Evolutionary conservation across 2,329 filamentous ascomycete genomes (phyloP).

Genomic region (Aureobasidium sp.): DNA sequence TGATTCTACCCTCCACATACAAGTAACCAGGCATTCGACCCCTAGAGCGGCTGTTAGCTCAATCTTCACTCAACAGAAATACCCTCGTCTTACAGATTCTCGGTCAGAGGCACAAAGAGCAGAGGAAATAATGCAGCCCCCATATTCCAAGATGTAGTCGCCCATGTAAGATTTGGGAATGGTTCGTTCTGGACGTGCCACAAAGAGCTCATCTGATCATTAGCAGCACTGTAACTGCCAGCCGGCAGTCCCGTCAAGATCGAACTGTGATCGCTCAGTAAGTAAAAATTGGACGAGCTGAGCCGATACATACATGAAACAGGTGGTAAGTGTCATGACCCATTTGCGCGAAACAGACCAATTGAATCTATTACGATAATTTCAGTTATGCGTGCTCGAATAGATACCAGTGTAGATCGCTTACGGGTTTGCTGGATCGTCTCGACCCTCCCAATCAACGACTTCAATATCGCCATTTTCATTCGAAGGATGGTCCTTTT

Average conservation of each 20-base stretch:
- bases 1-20: not conserved
- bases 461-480: slow-evolving; percentile 11
- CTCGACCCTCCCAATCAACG: slow-evolving; percentile 22
- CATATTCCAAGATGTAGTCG: slow-evolving; percentile 28
- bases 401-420: not conserved
- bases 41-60: not conserved
- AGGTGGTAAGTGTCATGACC: slow-evolving; percentile 26
- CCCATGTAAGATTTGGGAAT: slow-evolving; percentile 28
- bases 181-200: slow-evolving; percentile 33
- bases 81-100: slow-evolving; percentile 18
- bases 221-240: slow-evolving; percentile 23
- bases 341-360: slow-evolving; percentile 26
- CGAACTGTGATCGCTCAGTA: slow-evolving; percentile 18
- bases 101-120: slow-evolving; percentile 27
- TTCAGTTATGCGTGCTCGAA: not conserved
- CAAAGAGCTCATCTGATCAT: slow-evolving; percentile 29
- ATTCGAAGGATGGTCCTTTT: not conserved
- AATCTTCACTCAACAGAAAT: not conserved
- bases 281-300: not conserved
- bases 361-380: slow-evolving; percentile 19
- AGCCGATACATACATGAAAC: slow-evolving; percentile 17
- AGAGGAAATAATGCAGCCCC: slow-evolving; percentile 27
- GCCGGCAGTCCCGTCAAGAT: slow-evolving; percentile 26
- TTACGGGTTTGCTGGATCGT: slow-evolving; percentile 21
- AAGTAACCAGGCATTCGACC: slow-evolving; percentile 26